Base-by-base conservation (phyloP, 371 early-diverging fungal genomes). In the Apophysomyces ossiformis region DNA sequence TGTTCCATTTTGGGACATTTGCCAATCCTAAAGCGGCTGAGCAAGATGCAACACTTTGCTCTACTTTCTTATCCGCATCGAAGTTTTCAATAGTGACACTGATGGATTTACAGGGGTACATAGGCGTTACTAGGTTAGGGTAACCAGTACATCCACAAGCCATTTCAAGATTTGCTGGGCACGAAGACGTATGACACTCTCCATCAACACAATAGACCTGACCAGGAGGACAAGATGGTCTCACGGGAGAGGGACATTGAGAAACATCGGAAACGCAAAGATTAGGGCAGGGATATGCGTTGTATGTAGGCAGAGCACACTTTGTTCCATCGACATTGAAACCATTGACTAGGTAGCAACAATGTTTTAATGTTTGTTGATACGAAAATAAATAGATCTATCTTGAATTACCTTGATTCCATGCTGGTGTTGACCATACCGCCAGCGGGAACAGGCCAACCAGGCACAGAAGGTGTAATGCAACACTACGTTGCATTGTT, bases 201-300 rank as follows among this genome's bases (percentile, higher is more conserved):
- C 87, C 87, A 61, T 88, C 86, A 8, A 70, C 67, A 65, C 89
- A 88, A 44, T 76, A 86, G 5, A 61, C 71, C 37, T 66, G 64
- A 1, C 81, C 86, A 18, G 64, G 18, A 7, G 78, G 77, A 68
- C 89, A 88, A 21, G 65, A 46, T 18, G 74, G 71, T 7, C 71
- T 58, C n/a, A 77, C 39, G 0, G 32, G 11, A 11, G 57, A 44
- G 26, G 79, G 79, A 57, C 81, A 80, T 54, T 37, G 64, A 46
- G 35, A 38, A 1, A 67, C 45, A 58, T 74, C 69, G 21, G 64
- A 38, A 21, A 77, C 81, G 65, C 85, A 84, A 7, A 84, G 66
- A 7, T 69, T 61, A 13, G 78, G 79, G 56, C 85, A 84, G 7
- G 68, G 63, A 57, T 72, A 71, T 18, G 69, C 68, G 44, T 67